These are phyloP conservation scores for Pichia phayaonensis DNA, from an alignment of 805 yeast species.

Conservation along the genomic window DNA sequence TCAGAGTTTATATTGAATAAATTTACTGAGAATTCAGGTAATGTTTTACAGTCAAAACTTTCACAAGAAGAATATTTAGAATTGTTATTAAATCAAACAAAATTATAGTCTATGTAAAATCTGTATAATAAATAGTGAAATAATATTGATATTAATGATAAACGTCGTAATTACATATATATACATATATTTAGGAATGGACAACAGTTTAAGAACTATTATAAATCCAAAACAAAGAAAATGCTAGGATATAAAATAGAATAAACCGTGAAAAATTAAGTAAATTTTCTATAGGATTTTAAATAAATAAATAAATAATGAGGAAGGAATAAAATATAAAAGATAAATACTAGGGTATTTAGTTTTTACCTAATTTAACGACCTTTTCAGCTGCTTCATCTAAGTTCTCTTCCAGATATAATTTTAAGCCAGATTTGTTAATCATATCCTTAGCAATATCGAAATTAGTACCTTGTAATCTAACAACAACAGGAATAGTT, in stretches of 20 bases:
- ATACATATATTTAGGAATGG: too few species aligned
- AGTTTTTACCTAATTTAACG: conserved; percentile 50
- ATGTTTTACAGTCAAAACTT: conserved; percentile 16
- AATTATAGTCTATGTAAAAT: neutral
- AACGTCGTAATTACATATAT: too few species aligned
- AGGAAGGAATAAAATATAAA: neutral
- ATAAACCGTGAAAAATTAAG: neutral
- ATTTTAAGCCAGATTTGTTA: conserved; percentile 82
- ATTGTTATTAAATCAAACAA: conserved; percentile 21
- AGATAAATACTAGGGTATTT: neutral
- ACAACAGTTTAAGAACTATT: neutral
- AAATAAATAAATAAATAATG: neutral
- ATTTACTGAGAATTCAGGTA: conserved; percentile 6
- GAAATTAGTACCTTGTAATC: conserved; percentile 97
- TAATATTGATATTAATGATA: too few species aligned
- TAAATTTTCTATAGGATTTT: neutral
- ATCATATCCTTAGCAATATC: conserved; percentile 83
- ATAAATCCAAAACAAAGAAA: neutral
- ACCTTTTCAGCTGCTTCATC: conserved; percentile 97
- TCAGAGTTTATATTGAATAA: conserved; percentile 1
- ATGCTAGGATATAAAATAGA: neutral
- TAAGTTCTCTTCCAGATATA: conserved; percentile 83
- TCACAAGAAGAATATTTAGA: conserved; percentile 29
- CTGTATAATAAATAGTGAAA: neutral
- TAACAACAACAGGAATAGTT: conserved; percentile 90